Conservation (phyloP, 495 filamentous ascomycete species). For the Tuber brumale region DNA sequence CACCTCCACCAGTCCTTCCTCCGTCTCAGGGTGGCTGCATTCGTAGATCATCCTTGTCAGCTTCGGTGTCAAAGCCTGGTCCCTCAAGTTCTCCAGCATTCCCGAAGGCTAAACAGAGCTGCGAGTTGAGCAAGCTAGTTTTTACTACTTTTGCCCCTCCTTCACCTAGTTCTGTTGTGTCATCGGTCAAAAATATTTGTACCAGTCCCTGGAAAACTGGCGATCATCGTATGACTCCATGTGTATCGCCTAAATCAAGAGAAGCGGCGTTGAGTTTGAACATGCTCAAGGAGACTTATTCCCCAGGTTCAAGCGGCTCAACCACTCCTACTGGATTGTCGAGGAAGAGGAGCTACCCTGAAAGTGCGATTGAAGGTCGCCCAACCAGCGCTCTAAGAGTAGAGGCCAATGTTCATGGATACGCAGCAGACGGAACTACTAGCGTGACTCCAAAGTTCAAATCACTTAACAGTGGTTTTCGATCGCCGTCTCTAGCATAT, state of each 20-base stretch:
- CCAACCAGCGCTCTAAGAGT: slow-evolving; percentile 27
- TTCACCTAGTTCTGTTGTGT: slow-evolving; percentile 12
- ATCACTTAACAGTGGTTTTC: slow-evolving; percentile 23
- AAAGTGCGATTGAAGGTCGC: slow-evolving; percentile 21
- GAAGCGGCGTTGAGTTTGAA: slow-evolving; percentile 37
- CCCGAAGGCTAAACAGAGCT: slow-evolving; percentile 23
- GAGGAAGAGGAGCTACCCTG: slow-evolving; percentile 35
- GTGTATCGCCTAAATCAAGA: slow-evolving; percentile 36
- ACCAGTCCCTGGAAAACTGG: not conserved
- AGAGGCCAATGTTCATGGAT: slow-evolving; percentile 22
- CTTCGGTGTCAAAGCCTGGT: slow-evolving; percentile 19
- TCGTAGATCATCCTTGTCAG: slow-evolving; percentile 30
- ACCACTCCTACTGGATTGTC: slow-evolving; percentile 32
- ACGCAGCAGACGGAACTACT: slow-evolving; percentile 23
- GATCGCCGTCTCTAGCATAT: not conserved
- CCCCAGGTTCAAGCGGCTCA: slow-evolving; percentile 35
- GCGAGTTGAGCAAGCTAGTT: slow-evolving; percentile 19
- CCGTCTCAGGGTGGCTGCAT: slow-evolving; percentile 9
- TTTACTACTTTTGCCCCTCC: slow-evolving; percentile 12
- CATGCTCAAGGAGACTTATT: slow-evolving; percentile 34
- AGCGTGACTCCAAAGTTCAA: slow-evolving; percentile 36
- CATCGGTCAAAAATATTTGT: slow-evolving; percentile 6
- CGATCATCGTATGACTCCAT: slow-evolving; percentile 18
- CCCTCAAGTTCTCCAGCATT: slow-evolving; percentile 30
- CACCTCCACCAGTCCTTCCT: not conserved